Conservation (phyloP, 2,329 filamentous ascomycete genomes). For the Fusarium pseudoanthophilum region DNA sequence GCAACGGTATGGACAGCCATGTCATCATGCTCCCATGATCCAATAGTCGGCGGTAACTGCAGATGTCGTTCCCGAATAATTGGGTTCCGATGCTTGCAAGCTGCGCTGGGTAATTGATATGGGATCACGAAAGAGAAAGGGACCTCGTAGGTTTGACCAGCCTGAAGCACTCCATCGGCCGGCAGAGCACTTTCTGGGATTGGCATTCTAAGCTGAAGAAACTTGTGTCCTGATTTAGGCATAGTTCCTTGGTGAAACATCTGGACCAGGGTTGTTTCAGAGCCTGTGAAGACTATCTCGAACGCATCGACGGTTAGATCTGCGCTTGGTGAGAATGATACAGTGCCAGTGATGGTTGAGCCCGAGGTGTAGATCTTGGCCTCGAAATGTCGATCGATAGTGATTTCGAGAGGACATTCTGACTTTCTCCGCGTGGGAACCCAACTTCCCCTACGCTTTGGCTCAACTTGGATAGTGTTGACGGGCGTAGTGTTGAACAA, state of each 20-base stretch:
- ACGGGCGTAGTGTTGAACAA: slow-evolving; percentile 2
- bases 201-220: slow-evolving; percentile 33
- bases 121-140: slow-evolving; percentile 39
- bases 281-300: slow-evolving; percentile 22
- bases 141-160: slow-evolving; percentile 10
- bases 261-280: slow-evolving; percentile 7
- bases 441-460: slow-evolving; percentile 29
- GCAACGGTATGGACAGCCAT: slow-evolving; percentile 23
- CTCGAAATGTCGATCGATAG: slow-evolving; percentile 32
- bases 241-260: slow-evolving; percentile 26
- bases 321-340: slow-evolving; percentile 5
- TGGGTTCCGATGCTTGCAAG: slow-evolving; percentile 23
- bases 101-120: slow-evolving; percentile 24
- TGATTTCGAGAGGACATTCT: slow-evolving; percentile 25
- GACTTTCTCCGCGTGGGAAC: slow-evolving; percentile 9
- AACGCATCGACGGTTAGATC: slow-evolving; percentile 25
- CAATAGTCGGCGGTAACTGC: slow-evolving; percentile 32
- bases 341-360: slow-evolving; percentile 22
- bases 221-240: slow-evolving; percentile 22
- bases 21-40: slow-evolving; percentile 35
- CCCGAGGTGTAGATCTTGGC: slow-evolving; percentile 37
- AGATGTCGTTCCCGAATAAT: slow-evolving; percentile 24
- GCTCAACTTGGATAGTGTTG: not conserved
- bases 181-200: slow-evolving; percentile 17
- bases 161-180: not conserved